phyloP scores from a whole-genome alignment of 2,329 filamentous ascomycete genomes.

The Colletotrichum sp. region DNA sequence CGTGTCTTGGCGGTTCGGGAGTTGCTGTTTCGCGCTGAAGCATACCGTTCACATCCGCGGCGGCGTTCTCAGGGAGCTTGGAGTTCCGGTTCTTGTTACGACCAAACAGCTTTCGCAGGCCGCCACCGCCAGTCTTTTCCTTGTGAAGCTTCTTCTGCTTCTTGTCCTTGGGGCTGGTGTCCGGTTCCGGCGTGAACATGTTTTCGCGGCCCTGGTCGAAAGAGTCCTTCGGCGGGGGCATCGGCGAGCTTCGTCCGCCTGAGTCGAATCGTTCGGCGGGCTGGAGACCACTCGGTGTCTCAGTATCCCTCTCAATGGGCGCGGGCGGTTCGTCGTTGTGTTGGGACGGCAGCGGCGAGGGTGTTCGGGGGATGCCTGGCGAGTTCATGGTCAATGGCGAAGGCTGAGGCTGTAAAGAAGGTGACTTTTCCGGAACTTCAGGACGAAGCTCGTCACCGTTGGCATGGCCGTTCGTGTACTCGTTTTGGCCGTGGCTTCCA shows the following conservation, averaged over 20 bases:
- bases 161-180: conserved; percentile 49
- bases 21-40: conserved; percentile 42
- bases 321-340: conserved; percentile 23
- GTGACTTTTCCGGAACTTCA: conserved; percentile 47
- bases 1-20: conserved; percentile 23
- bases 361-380: conserved; percentile 4
- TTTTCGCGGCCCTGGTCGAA: conserved; percentile 39
- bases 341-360: neutral
- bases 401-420: conserved; percentile 29
- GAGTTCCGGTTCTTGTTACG: conserved; percentile 66
- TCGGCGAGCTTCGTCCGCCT: conserved; percentile 39
- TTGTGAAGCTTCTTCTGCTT: conserved; percentile 62
- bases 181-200: conserved; percentile 44
- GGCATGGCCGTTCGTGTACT: conserved; percentile 34
- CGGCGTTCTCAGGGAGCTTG: conserved; percentile 60
- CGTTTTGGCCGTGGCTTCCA: conserved; percentile 30
- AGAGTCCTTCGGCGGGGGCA: conserved; percentile 41
- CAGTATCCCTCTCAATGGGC: conserved; percentile 41
- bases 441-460: conserved; percentile 37
- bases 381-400: conserved; percentile 28
- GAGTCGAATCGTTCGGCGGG: conserved; percentile 37
- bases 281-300: conserved; percentile 37
- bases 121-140: conserved; percentile 46
- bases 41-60: conserved; percentile 55
- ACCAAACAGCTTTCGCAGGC: conserved; percentile 70